Percentiles rank a stretch among this genome's conserved stretches.
Evolutionary conservation across 257 asterid species (phyloP).

Genomic region (Solanum etuberosum): DNA sequence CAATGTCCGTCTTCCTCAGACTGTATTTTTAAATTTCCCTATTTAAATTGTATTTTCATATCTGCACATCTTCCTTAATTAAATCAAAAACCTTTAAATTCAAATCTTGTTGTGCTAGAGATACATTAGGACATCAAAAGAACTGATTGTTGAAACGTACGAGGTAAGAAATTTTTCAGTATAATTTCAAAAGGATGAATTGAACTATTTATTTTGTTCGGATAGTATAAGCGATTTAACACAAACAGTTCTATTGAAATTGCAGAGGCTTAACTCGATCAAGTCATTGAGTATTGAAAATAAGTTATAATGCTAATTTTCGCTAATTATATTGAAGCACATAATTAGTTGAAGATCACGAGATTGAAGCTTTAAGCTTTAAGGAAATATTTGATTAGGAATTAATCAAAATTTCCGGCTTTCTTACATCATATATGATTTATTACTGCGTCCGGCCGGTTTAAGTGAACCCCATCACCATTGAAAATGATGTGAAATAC

Average conservation of each 20-base stretch:
- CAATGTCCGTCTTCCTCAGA: neutral
- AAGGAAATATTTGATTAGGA: neutral
- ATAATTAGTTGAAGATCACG: neutral
- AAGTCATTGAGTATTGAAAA: neutral
- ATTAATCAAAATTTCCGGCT: neutral
- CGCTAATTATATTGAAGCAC: neutral
- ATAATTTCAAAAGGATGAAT: neutral
- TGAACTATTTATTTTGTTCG: neutral
- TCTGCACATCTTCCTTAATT: neutral
- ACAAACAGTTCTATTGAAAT: neutral
- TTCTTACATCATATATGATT: neutral
- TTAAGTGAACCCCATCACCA: neutral
- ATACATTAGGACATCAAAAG: neutral
- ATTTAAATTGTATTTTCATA: neutral
- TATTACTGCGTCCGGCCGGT: neutral
- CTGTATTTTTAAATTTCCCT: neutral
- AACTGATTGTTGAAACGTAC: neutral
- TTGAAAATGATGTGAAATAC: neutral
- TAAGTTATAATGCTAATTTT: neutral
- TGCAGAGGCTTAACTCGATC: neutral
- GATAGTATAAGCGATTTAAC: neutral
- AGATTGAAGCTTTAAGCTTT: neutral
- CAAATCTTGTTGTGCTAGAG: fast-evolving
- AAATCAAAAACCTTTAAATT: neutral
- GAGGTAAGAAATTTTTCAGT: neutral